Evolutionary conservation across 2,329 filamentous ascomycete species (phyloP).

Genomic region (Neofusicoccum parvum): DNA sequence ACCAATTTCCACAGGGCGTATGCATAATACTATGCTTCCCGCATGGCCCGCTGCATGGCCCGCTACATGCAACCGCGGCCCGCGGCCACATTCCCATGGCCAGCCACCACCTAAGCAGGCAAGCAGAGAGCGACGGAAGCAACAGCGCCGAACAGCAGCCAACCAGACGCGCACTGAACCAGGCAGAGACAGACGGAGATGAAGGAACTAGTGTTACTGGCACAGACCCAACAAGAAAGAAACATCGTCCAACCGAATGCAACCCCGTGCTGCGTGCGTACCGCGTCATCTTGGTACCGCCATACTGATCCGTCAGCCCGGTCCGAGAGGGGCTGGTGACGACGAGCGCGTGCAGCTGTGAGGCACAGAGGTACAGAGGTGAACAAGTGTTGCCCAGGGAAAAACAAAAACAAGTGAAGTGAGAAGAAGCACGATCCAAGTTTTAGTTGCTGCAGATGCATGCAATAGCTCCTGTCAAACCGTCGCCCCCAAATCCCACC

Average conservation of each 20-base stretch:
- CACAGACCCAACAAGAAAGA: constrained; percentile 13
- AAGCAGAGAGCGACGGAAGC: not conserved
- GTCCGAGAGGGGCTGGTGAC: constrained; percentile 9
- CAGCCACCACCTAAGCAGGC: not conserved
- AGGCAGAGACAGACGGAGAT: constrained; percentile 2
- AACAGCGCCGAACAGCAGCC: not conserved
- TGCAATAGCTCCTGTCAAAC: constrained; percentile 17
- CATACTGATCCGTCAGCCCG: constrained; percentile 11
- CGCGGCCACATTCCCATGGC: not conserved
- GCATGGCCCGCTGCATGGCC: constrained; percentile 15
- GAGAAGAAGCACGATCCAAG: constrained; percentile 11
- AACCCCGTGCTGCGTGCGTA: constrained; percentile 6
- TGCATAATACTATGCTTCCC: constrained; percentile 14
- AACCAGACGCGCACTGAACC: not conserved
- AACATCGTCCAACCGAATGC: constrained; percentile 15
- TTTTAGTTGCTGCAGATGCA: constrained; percentile 16
- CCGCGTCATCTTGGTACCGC: constrained; percentile 15
- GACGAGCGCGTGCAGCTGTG: constrained; percentile 13
- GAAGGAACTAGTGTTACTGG: not conserved
- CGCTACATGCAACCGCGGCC: not conserved
- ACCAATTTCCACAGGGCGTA: constrained; percentile 17
- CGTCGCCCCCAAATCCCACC: not conserved
- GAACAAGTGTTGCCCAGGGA: not conserved
- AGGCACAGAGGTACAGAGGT: constrained; percentile 1
- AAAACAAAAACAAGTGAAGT: constrained; percentile 3